Evolutionary conservation across 768 basidiomycete genomes (phyloP).

Genomic region (Trametes cubensis): DNA sequence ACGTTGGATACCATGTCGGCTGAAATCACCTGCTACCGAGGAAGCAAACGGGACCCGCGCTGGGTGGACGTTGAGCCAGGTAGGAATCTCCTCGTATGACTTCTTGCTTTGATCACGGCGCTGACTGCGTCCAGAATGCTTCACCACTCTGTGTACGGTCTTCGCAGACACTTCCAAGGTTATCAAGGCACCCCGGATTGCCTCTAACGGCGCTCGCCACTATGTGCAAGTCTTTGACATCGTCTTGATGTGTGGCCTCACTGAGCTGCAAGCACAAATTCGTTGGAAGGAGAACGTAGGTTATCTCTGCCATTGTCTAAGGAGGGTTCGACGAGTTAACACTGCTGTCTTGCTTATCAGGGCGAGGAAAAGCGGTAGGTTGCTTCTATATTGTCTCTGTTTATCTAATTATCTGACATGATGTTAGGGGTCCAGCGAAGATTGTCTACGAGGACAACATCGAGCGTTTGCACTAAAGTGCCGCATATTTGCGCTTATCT

Average conservation of each 20-base stretch:
- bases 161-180: conserved; percentile 38
- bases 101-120: neutral
- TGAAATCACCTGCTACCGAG: conserved; percentile 38
- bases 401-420: neutral
- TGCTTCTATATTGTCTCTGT: neutral
- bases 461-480: neutral
- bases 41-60: conserved; percentile 30
- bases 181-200: neutral
- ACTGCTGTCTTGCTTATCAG: neutral
- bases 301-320: neutral
- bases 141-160: conserved; percentile 40
- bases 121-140: conserved; percentile 32
- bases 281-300: conserved; percentile 43
- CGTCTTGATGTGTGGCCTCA: conserved; percentile 46
- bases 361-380: conserved; percentile 25
- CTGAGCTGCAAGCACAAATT: conserved; percentile 51
- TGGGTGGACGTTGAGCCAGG: conserved; percentile 43
- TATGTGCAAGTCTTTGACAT: conserved; percentile 40
- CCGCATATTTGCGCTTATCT: no score
- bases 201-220: conserved; percentile 27
- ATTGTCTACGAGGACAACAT: conserved; percentile 21
- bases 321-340: neutral
- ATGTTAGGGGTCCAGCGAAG: conserved; percentile 16
- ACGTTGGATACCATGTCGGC: conserved; percentile 22
- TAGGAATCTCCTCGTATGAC: conserved; percentile 1